These are phyloP conservation scores for Sporisorium sorghi DNA, from an alignment of 1,284 basidiomycete genomes.

Conservation along the genomic window DNA sequence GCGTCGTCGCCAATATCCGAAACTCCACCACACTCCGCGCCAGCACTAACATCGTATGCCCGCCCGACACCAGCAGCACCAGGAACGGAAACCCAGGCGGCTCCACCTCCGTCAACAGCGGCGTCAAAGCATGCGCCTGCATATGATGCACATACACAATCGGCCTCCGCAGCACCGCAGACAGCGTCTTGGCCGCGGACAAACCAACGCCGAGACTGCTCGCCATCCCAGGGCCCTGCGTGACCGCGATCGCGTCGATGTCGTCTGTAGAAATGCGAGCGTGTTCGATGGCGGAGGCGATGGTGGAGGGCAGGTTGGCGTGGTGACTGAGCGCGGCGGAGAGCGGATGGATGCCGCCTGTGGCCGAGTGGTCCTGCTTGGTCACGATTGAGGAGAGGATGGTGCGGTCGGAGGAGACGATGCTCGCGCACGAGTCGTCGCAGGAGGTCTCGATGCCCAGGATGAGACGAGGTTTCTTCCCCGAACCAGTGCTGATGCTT, in stretches of 20 bases:
- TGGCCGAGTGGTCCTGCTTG: slow-evolving; percentile 62
- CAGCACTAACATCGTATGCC: slow-evolving; percentile 66
- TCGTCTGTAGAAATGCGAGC: slow-evolving; percentile 30
- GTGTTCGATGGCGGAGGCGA: slow-evolving; percentile 43
- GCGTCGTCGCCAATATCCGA: slow-evolving; percentile 58
- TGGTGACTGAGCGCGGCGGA: slow-evolving; percentile 58
- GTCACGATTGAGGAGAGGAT: slow-evolving; percentile 60
- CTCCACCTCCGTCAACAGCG: slow-evolving; percentile 36
- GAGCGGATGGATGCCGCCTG: slow-evolving; percentile 63
- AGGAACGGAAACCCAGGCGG: slow-evolving; percentile 62
- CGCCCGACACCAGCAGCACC: slow-evolving; percentile 64
- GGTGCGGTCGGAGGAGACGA: slow-evolving; percentile 53
- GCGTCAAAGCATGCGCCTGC: slow-evolving; percentile 54
- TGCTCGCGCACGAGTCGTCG: slow-evolving; percentile 66
- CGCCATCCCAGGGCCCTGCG: slow-evolving; percentile 66
- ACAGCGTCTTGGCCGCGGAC: slow-evolving; percentile 58
- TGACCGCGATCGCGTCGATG: slow-evolving; percentile 66
- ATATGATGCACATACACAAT: slow-evolving; percentile 67
- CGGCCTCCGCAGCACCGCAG: slow-evolving; percentile 54
- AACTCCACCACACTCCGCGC: slow-evolving; percentile 45
- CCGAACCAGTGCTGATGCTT: not conserved
- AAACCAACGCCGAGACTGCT: slow-evolving; percentile 61
- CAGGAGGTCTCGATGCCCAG: slow-evolving; percentile 68
- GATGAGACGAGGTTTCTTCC: slow-evolving; percentile 27
- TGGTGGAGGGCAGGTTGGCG: slow-evolving; percentile 53